Conservation (phyloP, 2,329 filamentous ascomycete genomes). For the Ascosphaera apis region DNA sequence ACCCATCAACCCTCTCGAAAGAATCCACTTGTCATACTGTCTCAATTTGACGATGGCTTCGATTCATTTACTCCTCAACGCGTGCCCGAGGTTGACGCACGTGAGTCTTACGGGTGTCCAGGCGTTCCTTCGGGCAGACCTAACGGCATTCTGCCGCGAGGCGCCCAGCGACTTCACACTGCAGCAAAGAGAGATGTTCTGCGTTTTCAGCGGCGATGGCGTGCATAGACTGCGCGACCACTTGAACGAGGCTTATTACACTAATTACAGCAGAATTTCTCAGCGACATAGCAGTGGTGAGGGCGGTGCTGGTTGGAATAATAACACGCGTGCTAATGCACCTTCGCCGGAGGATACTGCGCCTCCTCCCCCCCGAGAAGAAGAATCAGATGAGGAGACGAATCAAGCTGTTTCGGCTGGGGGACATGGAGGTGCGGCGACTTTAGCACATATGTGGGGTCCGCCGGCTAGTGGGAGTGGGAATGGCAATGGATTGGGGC, state of each 20-base stretch:
- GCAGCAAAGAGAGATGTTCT: conserved; percentile 87
- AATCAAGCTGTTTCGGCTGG: conserved; percentile 9
- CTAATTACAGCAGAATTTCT: conserved; percentile 12
- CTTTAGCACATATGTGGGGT: too few relatives aligned
- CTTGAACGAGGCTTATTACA: conserved; percentile 33
- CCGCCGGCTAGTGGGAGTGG: too few relatives aligned
- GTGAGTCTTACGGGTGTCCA: conserved; percentile 83
- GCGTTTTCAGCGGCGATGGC: conserved; percentile 80
- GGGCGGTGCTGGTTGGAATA: conserved; percentile 11
- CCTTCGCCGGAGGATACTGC: conserved; percentile 7
- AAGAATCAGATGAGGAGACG: conserved; percentile 20
- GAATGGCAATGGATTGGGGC: too few relatives aligned
- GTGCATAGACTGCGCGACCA: conserved; percentile 57
- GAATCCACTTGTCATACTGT: conserved; percentile 93
- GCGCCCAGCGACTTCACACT: conserved; percentile 83
- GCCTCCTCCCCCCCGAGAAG: conserved; percentile 19
- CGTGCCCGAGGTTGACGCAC: conserved; percentile 79
- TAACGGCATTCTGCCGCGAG: conserved; percentile 65
- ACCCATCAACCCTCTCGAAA: conserved; percentile 50
- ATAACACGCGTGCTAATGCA: not conserved
- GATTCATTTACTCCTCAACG: conserved; percentile 70
- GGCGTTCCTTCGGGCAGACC: conserved; percentile 66
- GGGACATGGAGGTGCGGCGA: not conserved
- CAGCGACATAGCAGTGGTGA: conserved; percentile 23
- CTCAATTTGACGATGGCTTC: conserved; percentile 57